Evolutionary conservation across 305 asterid species (phyloP).

Genomic region (Petunia hybrid): DNA sequence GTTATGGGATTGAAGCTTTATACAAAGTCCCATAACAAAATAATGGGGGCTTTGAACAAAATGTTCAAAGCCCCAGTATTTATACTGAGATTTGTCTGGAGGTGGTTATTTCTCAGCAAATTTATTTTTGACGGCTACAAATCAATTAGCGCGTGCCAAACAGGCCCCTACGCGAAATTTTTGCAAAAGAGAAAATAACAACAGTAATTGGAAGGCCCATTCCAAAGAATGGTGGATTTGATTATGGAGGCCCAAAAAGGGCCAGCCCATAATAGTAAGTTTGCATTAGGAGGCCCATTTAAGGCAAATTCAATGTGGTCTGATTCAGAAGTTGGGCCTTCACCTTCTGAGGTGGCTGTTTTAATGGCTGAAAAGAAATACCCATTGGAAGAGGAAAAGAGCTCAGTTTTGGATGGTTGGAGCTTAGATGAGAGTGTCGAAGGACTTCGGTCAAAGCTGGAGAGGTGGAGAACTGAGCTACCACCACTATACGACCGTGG

Average conservation of each 20-base stretch:
- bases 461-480: conserved; percentile 83
- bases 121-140: no score
- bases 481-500: conserved; percentile 75
- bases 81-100: no score
- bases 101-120: no score
- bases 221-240: not conserved
- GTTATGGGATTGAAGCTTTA: no score
- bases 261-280: conserved; percentile 39
- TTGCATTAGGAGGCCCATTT: conserved; percentile 25
- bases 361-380: conserved; percentile 61
- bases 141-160: no score
- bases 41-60: no score
- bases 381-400: conserved; percentile 62
- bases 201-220: conserved; percentile 10
- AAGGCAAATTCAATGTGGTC: conserved; percentile 48
- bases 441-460: conserved; percentile 84
- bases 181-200: conserved; percentile 6
- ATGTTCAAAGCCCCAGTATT: no score
- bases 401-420: conserved; percentile 92
- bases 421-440: conserved; percentile 85
- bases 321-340: conserved; percentile 84
- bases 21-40: no score
- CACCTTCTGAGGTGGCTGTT: conserved; percentile 87
- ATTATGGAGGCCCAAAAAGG: conserved; percentile 33
- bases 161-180: no score